A percentile compares a stretch with the other conserved stretches of the same genome.
These are phyloP conservation scores for Gloeostereum incarnatum DNA, from an alignment of 768 basidiomycete species.

Conservation along the genomic window DNA sequence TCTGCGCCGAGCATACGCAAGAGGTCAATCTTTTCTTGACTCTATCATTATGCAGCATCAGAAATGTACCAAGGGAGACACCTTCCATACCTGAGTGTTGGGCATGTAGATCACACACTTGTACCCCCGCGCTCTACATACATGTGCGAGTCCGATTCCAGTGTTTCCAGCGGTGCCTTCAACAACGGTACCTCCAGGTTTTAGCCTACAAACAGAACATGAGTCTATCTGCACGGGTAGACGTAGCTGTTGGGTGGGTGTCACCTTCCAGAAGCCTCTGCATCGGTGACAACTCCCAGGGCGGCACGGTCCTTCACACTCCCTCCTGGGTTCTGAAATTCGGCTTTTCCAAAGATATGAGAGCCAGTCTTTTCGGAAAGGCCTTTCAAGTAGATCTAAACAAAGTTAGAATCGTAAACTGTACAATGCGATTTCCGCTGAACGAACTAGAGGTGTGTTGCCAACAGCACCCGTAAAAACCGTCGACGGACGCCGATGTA, in stretches of 20 bases:
- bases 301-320: conserved; percentile 98
- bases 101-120: conserved; percentile 99
- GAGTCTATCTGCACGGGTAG: not conserved
- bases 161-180: conserved; percentile 99
- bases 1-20: conserved; percentile 97
- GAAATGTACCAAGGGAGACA: conserved; percentile 1
- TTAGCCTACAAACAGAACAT: conserved; percentile 51
- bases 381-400: conserved; percentile 72
- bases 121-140: conserved; percentile 89
- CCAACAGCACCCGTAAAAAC: conserved; percentile 87
- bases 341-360: conserved; percentile 89
- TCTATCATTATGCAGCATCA: conserved; percentile 33
- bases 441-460: conserved; percentile 82
- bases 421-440: not conserved
- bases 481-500: conserved; percentile 43
- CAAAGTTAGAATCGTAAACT: not conserved
- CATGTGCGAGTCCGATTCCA: conserved; percentile 91
- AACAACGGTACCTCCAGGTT: conserved; percentile 92
- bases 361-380: conserved; percentile 80
- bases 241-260: not conserved
- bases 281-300: conserved; percentile 76
- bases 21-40: conserved; percentile 97
- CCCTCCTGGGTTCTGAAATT: conserved; percentile 97
- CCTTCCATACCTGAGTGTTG: conserved; percentile 60
- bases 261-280: conserved; percentile 76